Evolutionary conservation across 805 yeast species (phyloP), one percentile per base, ranked within the genome.

Genomic region (Priceomyces medius): DNA sequence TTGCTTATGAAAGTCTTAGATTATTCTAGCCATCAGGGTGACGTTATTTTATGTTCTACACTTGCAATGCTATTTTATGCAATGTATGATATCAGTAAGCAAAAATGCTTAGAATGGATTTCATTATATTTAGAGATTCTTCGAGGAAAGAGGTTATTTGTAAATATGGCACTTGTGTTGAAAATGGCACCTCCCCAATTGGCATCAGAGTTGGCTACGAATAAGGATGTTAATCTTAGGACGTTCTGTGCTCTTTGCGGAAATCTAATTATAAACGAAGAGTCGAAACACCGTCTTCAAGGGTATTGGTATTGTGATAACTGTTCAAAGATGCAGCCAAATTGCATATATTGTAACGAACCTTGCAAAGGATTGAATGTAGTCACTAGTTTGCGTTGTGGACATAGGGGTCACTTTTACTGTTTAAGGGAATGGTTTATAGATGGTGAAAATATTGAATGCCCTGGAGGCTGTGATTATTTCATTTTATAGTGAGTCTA

Each of bases 231-330:
- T n/a, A 59, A 56, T 41, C 51, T 68, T 45, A 52, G 71, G 31
- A 69, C 81, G 17, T 82, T 76, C 49, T 85, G 93, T 57, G 74
- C 76, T 20, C 64, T 67, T 52, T 85, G 95, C 57, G 69, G 74
- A 13, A 68, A 73, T 37, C 63, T 82, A n/a, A 64, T 85, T 7
- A 56, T 77, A 7, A 84, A 85, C 58, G 89, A 83, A 47, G 50
- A 53, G 4, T 67, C 80, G 3, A 80, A 79, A 51, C 66, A 62
- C 13, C 67, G 59, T 31, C 43, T 45, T 14, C 43, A 52, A 9
- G 96, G 95, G 1, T 81, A 74, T 51, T 89, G 96, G 96, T 86
- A 83, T 59, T 90, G 97, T 64, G 88, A 81, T 40, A 72, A 70
- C 17, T 90, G 97, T 59, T 64, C 72, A 8, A 67, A 63, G 38